These are phyloP conservation scores for Globisporangium uncinulatum DNA, from an alignment of 352 stramenopile genomes.

Conservation along the genomic window DNA sequence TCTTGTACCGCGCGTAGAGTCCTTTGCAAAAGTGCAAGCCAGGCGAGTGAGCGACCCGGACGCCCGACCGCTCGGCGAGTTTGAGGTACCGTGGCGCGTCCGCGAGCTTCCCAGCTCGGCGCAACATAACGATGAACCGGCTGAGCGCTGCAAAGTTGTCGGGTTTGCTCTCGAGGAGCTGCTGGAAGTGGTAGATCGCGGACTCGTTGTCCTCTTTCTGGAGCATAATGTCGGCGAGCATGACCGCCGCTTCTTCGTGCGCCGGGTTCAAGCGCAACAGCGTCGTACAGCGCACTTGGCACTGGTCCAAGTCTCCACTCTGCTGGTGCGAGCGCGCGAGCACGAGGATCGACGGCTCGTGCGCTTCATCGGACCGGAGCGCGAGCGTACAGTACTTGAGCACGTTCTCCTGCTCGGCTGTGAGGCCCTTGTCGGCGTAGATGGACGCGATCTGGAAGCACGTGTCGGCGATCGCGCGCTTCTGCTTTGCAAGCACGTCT, in stretches of 20 bases:
- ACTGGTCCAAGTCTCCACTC: constrained; percentile 77
- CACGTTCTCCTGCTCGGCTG: constrained; percentile 46
- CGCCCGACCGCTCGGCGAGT: constrained; percentile 66
- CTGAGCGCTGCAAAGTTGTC: constrained; percentile 89
- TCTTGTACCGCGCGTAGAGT: constrained; percentile 85
- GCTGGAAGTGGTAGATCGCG: constrained; percentile 86
- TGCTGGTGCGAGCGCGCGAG: constrained; percentile 72
- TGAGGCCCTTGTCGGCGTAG: constrained; percentile 32
- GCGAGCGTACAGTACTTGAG: constrained; percentile 79
- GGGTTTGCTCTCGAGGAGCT: constrained; percentile 84
- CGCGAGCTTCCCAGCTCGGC: constrained; percentile 75
- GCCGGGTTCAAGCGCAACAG: constrained; percentile 75
- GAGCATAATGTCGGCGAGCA: constrained; percentile 89
- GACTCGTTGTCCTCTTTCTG: constrained; percentile 86
- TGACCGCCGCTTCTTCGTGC: constrained; percentile 84
- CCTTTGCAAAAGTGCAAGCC: constrained; percentile 91
- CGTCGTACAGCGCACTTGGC: constrained; percentile 79
- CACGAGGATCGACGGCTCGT: constrained; percentile 84
- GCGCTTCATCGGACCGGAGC: constrained; percentile 64
- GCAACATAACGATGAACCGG: constrained; percentile 85
- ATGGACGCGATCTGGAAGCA: constrained; percentile 78
- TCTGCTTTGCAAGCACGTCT: constrained; percentile 73
- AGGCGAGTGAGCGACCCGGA: constrained; percentile 68
- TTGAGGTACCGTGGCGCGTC: constrained; percentile 72
- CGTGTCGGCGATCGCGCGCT: constrained; percentile 70